These are phyloP conservation scores for Lentinula detonsa DNA, from an alignment of 768 basidiomycete species.

Conservation along the genomic window DNA sequence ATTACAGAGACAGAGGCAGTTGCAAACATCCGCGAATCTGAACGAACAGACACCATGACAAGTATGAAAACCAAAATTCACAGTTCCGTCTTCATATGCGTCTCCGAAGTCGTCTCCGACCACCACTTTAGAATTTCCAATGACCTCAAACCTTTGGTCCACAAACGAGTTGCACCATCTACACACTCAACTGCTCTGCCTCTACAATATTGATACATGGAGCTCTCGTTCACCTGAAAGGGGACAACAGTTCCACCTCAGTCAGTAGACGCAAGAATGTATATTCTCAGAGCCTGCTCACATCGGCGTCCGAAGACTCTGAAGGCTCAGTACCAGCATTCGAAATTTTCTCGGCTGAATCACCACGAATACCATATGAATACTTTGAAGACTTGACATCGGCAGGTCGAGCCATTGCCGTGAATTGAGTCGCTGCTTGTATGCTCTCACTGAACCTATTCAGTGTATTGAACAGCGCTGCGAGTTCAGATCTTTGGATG, in stretches of 20 bases:
- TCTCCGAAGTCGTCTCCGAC: neutral
- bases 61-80: too few relatives aligned
- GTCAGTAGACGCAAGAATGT: constrained; percentile 26
- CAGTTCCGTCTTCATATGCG: neutral
- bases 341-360: neutral
- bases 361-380: neutral
- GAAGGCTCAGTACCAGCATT: neutral
- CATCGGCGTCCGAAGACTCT: constrained; percentile 25
- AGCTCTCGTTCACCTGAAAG: neutral
- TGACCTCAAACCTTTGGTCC: neutral
- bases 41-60: too few relatives aligned
- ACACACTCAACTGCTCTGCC: neutral
- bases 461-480: constrained; percentile 90
- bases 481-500: constrained; percentile 87
- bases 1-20: too few relatives aligned
- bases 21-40: too few relatives aligned
- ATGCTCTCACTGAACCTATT: constrained; percentile 89
- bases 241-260: neutral
- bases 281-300: constrained; percentile 29
- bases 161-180: neutral
- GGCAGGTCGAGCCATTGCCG: neutral
- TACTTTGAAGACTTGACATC: neutral
- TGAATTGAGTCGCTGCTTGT: constrained; percentile 79
- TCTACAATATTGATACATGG: neutral
- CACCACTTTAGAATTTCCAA: neutral